Conservation (phyloP, 306 rosid genomes). For the Arachis hypogaea region DNA sequence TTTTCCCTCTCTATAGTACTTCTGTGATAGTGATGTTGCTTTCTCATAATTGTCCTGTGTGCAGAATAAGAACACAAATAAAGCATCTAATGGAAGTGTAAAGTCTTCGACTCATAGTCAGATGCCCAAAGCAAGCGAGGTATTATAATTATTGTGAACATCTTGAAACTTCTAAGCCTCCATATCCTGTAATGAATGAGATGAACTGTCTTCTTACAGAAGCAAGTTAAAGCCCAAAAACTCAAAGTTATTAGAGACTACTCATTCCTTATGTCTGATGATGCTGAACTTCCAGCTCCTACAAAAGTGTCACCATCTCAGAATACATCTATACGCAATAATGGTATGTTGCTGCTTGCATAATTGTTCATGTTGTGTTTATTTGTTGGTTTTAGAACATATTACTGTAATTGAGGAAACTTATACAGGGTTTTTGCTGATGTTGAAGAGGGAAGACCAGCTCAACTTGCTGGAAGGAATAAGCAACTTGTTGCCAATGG, state of each 20-base stretch:
- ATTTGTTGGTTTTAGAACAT: conserved; percentile 43
- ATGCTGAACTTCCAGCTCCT: conserved; percentile 73
- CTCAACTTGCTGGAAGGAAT: conserved; percentile 54
- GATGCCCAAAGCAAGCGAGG: conserved; percentile 64
- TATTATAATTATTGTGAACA: conserved; percentile 33
- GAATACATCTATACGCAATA: conserved; percentile 42
- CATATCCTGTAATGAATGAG: conserved; percentile 27
- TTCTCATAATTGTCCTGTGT: conserved; percentile 44
- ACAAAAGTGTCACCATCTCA: conserved; percentile 50
- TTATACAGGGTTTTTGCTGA: conserved; percentile 65
- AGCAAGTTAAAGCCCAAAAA: conserved; percentile 60
- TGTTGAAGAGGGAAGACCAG: conserved; percentile 66
- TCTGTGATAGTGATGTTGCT: conserved; percentile 3
- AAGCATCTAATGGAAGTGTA: conserved; percentile 49
- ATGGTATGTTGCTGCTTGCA: conserved; percentile 59
- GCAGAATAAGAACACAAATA: conserved; percentile 59
- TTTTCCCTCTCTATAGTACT: conserved; percentile 11
- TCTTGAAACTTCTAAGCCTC: neutral
- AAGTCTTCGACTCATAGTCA: conserved; percentile 46
- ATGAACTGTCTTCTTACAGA: conserved; percentile 51
- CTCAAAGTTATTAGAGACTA: conserved; percentile 88
- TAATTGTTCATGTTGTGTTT: conserved; percentile 32
- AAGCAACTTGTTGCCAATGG: conserved; percentile 54
- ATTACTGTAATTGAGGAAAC: conserved; percentile 55
- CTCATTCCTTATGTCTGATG: conserved; percentile 81